A percentile compares a stretch with the other conserved stretches of the same genome.
phyloP scores from a whole-genome alignment of 129 eudicot genomes.

The Silybum marianum region DNA sequence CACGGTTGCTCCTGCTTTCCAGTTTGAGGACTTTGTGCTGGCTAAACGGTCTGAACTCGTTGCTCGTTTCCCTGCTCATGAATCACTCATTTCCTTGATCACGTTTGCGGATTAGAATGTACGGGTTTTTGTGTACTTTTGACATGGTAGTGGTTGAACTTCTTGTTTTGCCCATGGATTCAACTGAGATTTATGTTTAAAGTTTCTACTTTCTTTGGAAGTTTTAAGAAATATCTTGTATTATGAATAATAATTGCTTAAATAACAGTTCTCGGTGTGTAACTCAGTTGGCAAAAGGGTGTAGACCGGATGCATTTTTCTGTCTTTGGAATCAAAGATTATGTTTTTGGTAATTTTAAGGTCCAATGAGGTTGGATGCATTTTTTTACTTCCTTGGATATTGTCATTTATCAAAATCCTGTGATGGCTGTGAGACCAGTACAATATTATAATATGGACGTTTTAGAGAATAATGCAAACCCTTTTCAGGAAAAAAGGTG shows the following conservation, averaged over 20 bases:
- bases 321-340: neutral
- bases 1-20: slow-evolving; percentile 97
- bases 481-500: too few relatives aligned
- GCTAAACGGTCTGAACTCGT: slow-evolving; percentile 71
- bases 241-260: neutral
- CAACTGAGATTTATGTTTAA: neutral
- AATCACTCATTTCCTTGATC: slow-evolving; percentile 63
- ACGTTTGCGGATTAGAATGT: slow-evolving; percentile 32
- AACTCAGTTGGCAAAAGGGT: neutral
- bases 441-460: too few relatives aligned
- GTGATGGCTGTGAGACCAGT: neutral
- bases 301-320: neutral
- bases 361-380: neutral
- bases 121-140: slow-evolving; percentile 3
- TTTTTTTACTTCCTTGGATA: neutral
- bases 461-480: too few relatives aligned
- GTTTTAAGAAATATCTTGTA: slow-evolving; percentile 12
- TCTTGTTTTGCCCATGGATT: neutral
- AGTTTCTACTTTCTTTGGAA: neutral
- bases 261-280: neutral
- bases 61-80: slow-evolving; percentile 58
- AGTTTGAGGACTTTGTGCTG: slow-evolving; percentile 89
- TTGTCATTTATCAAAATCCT: too few relatives aligned
- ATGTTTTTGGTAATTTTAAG: neutral
- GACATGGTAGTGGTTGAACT: neutral